Conservation (phyloP, 306 rosid genomes). For the Gynostemma pentaphyllum region DNA sequence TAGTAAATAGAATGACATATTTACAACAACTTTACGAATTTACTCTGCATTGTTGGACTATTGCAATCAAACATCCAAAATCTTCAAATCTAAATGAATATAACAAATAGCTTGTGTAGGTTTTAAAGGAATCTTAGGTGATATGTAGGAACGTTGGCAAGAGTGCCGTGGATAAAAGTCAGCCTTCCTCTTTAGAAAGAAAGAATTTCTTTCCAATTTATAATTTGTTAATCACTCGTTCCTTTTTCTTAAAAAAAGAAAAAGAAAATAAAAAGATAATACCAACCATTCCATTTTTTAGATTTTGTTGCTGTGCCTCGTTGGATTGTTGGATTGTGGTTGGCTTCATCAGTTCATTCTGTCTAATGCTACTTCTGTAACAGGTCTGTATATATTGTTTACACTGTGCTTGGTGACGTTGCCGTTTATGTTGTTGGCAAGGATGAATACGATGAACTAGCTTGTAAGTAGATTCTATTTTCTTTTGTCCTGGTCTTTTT, state of each 20-base stretch:
- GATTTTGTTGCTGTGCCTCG: background rate
- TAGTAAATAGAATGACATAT: background rate
- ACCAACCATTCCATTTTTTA: background rate
- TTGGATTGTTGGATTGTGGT: background rate
- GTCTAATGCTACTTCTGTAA: background rate
- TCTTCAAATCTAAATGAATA: background rate
- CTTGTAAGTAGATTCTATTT: constrained; percentile 42
- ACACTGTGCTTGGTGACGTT: constrained; percentile 91
- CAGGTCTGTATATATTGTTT: constrained; percentile 95
- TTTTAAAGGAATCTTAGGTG: background rate
- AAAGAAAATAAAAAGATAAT: too few species aligned
- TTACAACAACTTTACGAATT: background rate
- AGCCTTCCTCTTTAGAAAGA: background rate
- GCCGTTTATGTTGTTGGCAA: constrained; percentile 79
- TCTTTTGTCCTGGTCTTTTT: background rate
- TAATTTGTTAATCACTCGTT: background rate
- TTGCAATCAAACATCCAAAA: background rate
- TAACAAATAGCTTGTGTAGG: background rate
- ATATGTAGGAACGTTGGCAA: background rate
- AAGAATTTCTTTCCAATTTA: background rate
- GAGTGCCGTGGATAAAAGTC: background rate
- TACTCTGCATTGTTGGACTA: background rate
- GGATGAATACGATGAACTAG: constrained; percentile 87
- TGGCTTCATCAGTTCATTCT: background rate
- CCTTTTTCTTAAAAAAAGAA: too few species aligned